Evolutionary conservation across 495 filamentous ascomycete genomes (phyloP), one percentile per base, ranked within the genome.

Genomic region (Neurospora sp.): DNA sequence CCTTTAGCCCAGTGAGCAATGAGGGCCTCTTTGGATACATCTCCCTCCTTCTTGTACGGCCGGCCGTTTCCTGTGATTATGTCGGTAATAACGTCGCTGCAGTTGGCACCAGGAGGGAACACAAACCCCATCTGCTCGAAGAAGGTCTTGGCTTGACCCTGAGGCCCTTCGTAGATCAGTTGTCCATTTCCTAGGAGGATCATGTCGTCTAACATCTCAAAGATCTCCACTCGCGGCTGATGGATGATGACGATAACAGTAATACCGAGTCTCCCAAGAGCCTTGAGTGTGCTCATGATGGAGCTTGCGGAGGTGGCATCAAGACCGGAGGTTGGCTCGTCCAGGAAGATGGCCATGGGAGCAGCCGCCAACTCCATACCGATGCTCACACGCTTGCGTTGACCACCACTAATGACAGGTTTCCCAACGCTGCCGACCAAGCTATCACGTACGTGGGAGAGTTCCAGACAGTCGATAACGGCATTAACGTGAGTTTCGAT

Each of bases 301-400:
- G 87, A 88, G 27, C 85, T 88, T 12, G 90, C 90, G 42, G 87
- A 85, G 11, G 90, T 90, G 0, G 89, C 88, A 76, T 92, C 90
- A 11, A 92, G 84, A 23, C 89, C 89, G 12, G 87, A 89, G 1
- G 90, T 91, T 0, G 90, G 90, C 74, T 91, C 90, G 73, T 91
- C 90, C 73, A 91, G 82, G 77, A 92, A 91, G 40, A 92, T 85
- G 35, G 88, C 81, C 79, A 89, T 89, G 0, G 90, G 90, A n/a
- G 88, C 88, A 18, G 89, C 89, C 2, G 89, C 89, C 5, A 92
- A 81, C 78, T 92, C 90, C 77, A 88, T 85, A 0, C 85, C 84
- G 72, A 88, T 88, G 75, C 84, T 87, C 16, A 87, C 85, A 37
- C 86, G 77, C 72, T 87, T 87, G 35, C 84, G 79, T 71, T 84